phyloP scores from a whole-genome alignment of 768 basidiomycete species.

The Cystofilobasidium ferigula region DNA sequence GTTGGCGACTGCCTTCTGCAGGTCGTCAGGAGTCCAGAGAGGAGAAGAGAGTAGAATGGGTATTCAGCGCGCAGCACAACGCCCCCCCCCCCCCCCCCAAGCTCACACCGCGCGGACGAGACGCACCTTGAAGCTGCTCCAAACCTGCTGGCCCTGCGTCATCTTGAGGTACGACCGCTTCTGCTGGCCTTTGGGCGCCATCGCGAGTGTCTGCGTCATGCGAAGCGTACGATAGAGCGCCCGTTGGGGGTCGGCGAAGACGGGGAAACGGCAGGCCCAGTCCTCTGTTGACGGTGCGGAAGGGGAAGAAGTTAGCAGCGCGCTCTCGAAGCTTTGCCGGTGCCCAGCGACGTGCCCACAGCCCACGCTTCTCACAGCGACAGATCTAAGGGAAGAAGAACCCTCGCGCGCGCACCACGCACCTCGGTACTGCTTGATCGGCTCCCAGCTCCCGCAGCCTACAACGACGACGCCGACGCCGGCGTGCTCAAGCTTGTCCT shows the following conservation, averaged over 20 bases:
- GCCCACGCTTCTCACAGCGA: too few relatives aligned
- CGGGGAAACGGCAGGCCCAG: not conserved
- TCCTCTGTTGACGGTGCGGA: not conserved
- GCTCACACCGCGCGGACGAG: too few relatives aligned
- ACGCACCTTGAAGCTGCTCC: conserved; percentile 1
- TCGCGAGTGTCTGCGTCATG: not conserved
- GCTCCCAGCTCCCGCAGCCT: conserved; percentile 12
- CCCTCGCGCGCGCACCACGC: too few relatives aligned
- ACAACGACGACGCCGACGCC: conserved; percentile 14
- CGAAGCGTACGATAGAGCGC: not conserved
- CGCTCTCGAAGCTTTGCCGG: too few relatives aligned
- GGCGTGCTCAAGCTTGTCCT: not conserved
- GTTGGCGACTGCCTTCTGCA: not conserved
- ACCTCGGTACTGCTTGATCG: conserved; percentile 8
- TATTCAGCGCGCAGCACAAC: too few relatives aligned
- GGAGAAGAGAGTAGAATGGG: not conserved
- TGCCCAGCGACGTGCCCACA: too few relatives aligned
- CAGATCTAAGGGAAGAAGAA: too few relatives aligned
- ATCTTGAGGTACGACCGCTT: conserved; percentile 13
- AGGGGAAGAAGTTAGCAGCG: not conserved
- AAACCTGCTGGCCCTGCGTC: not conserved
- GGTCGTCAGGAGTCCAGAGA: not conserved
- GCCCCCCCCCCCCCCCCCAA: too few relatives aligned
- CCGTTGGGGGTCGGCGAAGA: conserved; percentile 1
- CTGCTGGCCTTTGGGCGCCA: not conserved